Evolutionary conservation across 2,329 filamentous ascomycete species (phyloP), one percentile per base, ranked within the genome.

Genomic region (Xylaria sp.): DNA sequence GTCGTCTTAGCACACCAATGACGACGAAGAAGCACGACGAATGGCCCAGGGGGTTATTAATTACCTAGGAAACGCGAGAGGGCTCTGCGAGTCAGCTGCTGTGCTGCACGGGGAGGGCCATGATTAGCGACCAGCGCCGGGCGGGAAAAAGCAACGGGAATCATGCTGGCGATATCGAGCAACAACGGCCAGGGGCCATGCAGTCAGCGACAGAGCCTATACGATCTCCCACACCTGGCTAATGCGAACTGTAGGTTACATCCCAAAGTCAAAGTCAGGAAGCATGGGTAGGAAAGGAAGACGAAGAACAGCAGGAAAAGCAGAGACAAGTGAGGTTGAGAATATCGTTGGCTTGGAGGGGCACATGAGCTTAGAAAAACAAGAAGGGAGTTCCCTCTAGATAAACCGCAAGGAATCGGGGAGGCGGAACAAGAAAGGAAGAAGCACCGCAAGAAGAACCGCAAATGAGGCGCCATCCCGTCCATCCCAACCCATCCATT

Each of bases 121-220:
- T 77, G 69, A 69, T 74, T 76, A 66, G 74, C 76, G 73, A 73
- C 75, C 73, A 76, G 70, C 67, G 73, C 73, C 23, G 76, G 74
- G 62, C 76, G 75, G 62, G 76, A 66, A 68, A 74, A 70, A 46
- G 74, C 71, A 68, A 66, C 71, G 40, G 73, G 74, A 66, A 77
- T 77, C 74, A 77, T 78, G 66, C 72, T 73, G 70, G 70, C 67
- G 64, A 63, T 38, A 53, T 36, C 57, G 56, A 67, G 44, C 20
- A 68, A n/a, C 68, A 65, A 69, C 53, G 63, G 67, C 62, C 63
- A 53, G 72, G 70, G 72, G 74, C 71, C 73, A 75, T 74, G 71
- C 70, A 72, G 73, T 68, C 67, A 65, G 63, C 69, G 62, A 51
- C 48, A 68, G 63, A 65, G 38, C 59, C 64, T 66, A 53, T 63